phyloP scores from a whole-genome alignment of 257 asterid species.

The Ocimum tenuiflorum region DNA sequence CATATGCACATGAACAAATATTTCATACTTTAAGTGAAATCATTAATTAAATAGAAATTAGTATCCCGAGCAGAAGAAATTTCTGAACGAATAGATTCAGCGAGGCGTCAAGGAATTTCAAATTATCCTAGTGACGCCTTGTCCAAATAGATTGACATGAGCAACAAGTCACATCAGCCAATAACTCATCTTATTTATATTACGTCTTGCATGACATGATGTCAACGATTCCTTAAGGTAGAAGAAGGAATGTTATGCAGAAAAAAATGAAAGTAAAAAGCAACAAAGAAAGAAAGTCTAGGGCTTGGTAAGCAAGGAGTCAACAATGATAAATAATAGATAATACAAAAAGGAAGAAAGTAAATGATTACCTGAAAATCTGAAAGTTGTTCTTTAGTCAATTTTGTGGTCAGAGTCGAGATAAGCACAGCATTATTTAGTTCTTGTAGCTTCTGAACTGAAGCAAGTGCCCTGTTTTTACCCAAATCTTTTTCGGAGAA shows the following conservation, averaged over 20 bases:
- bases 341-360: not conserved
- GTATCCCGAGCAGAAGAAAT: not conserved
- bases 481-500: conserved; percentile 83
- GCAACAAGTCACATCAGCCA: not conserved
- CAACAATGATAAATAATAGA: not conserved
- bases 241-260: not conserved
- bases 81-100: not conserved
- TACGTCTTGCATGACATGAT: not conserved
- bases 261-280: too few relatives aligned
- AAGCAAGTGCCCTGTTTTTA: conserved; percentile 79
- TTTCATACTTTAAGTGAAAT: not conserved
- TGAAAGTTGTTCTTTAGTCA: conserved; percentile 64
- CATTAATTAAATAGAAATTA: not conserved
- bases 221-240: not conserved
- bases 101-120: not conserved
- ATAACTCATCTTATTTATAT: not conserved
- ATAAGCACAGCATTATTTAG: conserved; percentile 79
- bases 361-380: conserved; percentile 52
- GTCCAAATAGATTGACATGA: not conserved
- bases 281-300: not conserved
- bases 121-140: not conserved
- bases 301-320: not conserved
- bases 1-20: not conserved
- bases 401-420: conserved; percentile 57
- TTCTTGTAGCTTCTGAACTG: conserved; percentile 82